These are phyloP conservation scores for Teratosphaeria nubilosa DNA, from an alignment of 2,329 filamentous ascomycete species.

Conservation along the genomic window DNA sequence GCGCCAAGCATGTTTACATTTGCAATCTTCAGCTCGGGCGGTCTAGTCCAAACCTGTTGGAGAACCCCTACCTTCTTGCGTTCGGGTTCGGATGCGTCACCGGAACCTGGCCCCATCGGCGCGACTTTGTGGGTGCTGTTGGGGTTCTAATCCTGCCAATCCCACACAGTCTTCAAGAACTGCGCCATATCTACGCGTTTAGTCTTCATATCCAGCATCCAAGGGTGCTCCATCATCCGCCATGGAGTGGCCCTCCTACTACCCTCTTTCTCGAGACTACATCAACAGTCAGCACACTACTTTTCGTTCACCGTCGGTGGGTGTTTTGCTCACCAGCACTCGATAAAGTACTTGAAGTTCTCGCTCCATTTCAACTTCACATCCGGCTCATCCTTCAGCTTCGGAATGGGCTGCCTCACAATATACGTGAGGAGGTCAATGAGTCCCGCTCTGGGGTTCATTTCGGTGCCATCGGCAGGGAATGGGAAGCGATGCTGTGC, in stretches of 20 bases:
- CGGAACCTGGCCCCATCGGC: background rate
- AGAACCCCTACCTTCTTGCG: background rate
- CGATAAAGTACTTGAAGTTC: conserved; percentile 98
- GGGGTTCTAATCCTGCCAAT: conserved; percentile 63
- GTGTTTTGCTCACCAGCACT: conserved; percentile 72
- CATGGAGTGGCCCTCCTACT: conserved; percentile 81
- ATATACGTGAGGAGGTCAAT: conserved; percentile 97
- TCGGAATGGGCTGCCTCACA: conserved; percentile 87
- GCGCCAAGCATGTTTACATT: background rate
- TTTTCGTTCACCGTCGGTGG: background rate
- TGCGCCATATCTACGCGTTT: conserved; percentile 97
- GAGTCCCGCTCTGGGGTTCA: conserved; percentile 82
- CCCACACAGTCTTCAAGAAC: conserved; percentile 92
- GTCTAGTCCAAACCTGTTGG: background rate
- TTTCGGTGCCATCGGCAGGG: conserved; percentile 89
- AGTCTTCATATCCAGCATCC: conserved; percentile 92
- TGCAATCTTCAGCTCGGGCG: background rate
- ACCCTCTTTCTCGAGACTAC: conserved; percentile 86
- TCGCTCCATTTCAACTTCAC: conserved; percentile 89
- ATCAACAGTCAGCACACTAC: background rate
- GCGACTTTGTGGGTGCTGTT: no score
- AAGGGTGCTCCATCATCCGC: conserved; percentile 98
- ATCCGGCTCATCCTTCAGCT: conserved; percentile 73
- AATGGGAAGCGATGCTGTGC: conserved; percentile 97
- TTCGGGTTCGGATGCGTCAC: background rate